Conservation (phyloP, 768 basidiomycete genomes). For the Paxillus ammoniavirescens region DNA sequence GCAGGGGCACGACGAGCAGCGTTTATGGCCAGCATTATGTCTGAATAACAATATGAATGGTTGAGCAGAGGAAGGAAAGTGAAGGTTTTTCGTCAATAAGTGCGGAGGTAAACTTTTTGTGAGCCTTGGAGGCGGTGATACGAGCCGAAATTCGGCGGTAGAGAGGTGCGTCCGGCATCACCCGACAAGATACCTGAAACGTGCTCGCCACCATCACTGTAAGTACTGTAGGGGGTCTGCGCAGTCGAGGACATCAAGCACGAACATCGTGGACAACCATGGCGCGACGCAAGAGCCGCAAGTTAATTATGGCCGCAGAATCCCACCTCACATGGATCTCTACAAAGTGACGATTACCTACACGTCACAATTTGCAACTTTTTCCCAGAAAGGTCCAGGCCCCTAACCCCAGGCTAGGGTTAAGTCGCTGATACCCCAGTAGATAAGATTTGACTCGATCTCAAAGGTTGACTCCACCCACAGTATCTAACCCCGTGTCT, state of each 20-base stretch:
- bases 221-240: no score
- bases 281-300: background rate
- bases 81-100: slow-evolving; percentile 3
- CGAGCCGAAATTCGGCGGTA: slow-evolving; percentile 19
- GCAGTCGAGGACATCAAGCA: background rate
- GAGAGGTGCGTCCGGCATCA: slow-evolving; percentile 8
- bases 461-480: slow-evolving; percentile 2
- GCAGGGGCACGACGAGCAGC: slow-evolving; percentile 51
- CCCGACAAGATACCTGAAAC: background rate
- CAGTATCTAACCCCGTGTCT: background rate
- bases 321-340: background rate
- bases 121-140: background rate
- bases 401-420: slow-evolving; percentile 23
- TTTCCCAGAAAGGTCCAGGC: background rate
- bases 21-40: slow-evolving; percentile 41
- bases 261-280: background rate
- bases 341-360: background rate
- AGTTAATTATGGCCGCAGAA: background rate
- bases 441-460: slow-evolving; percentile 21
- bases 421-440: background rate
- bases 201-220: background rate
- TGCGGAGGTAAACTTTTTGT: background rate
- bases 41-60: slow-evolving; percentile 33
- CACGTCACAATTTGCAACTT: no score
- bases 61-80: slow-evolving; percentile 21